Evolutionary conservation across 2,329 filamentous ascomycete species (phyloP), one percentile per base, ranked within the genome.

Genomic region (Magnaporthiopsis rhizophila): DNA sequence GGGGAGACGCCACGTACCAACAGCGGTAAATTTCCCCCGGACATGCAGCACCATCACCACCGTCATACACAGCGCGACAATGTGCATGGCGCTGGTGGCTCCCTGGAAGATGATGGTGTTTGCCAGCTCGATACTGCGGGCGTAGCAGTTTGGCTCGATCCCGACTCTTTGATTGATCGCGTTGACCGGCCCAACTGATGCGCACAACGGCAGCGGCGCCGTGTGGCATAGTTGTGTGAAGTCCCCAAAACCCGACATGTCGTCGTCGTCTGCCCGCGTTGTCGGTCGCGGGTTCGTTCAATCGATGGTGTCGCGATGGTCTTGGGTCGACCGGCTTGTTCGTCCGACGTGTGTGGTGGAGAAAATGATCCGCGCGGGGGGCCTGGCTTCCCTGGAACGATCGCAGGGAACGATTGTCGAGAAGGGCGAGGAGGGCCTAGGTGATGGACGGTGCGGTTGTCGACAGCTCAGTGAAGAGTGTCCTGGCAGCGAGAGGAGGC

Each of bases 81-180:
- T 98, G 77, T 99, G 95, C 79, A 95, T 91, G 73, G 94, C 92
- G 67, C 91, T 91, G 28, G 92, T 88, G 34, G 93, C 95, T 73
- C 89, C 91, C 78, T 98, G 88, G 75, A 99, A 99, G 73, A 99
- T 99, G 79, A 98, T 94, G 57, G 95, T 99, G 79, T 99, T 99
- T 70, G 93, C 95, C 69, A 98, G 78, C 77, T 97, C 93, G 76
- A 99, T 94, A 72, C 95, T 96, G 66, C 95, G 88, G 66, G 95
- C 91, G 79, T 94, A 98, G 81, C 95, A 99, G 73, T 88, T 86
- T 65, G 95, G 87, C 75, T 97, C 89, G 69, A 97, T 95, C 69
- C 92, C 91, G 15, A 88, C 84, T 65, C 85, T 83, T 69, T 82
- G 85, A 28, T 86, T 84, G 68, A 92, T 86, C 45, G 83, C 81